Conservation (phyloP, 371 early-diverging fungal genomes). For the Circinella umbellata region DNA sequence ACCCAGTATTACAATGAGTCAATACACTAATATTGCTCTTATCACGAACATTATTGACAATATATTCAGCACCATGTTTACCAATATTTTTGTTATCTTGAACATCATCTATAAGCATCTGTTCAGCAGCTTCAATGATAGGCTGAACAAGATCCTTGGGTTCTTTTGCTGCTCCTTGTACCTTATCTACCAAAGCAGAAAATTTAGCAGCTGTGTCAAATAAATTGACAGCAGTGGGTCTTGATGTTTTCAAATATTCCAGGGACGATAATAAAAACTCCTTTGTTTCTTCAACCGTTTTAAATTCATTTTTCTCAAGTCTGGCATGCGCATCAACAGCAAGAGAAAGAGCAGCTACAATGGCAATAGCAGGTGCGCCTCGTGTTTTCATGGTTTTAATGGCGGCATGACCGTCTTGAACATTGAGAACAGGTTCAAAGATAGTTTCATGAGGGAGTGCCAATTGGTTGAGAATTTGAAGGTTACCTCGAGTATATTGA, state of each 20-base stretch:
- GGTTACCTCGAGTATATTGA: slow-evolving; percentile 68
- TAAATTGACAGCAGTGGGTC: slow-evolving; percentile 97
- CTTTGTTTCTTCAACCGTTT: slow-evolving; percentile 46
- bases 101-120: slow-evolving; percentile 87
- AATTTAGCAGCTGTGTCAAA: slow-evolving; percentile 90
- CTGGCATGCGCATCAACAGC: slow-evolving; percentile 79
- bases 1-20: slow-evolving; percentile 97
- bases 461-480: slow-evolving; percentile 90
- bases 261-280: slow-evolving; percentile 67
- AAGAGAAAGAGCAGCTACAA: slow-evolving; percentile 91
- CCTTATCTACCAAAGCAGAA: slow-evolving; percentile 38
- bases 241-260: slow-evolving; percentile 85
- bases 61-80: slow-evolving; percentile 73
- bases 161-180: slow-evolving; percentile 25
- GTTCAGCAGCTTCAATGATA: slow-evolving; percentile 78
- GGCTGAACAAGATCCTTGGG: slow-evolving; percentile 53
- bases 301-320: slow-evolving; percentile 36
- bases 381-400: slow-evolving; percentile 95
- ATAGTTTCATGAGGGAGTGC: slow-evolving; percentile 87
- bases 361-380: slow-evolving; percentile 97
- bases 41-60: slow-evolving; percentile 46
- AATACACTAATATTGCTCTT: slow-evolving; percentile 67
- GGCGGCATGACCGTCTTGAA: slow-evolving; percentile 83
- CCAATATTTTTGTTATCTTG: slow-evolving; percentile 92
- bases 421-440: slow-evolving; percentile 70